Evolutionary conservation across 2,329 filamentous ascomycete genomes (phyloP).

Genomic region (Teratosphaeria nubilosa): DNA sequence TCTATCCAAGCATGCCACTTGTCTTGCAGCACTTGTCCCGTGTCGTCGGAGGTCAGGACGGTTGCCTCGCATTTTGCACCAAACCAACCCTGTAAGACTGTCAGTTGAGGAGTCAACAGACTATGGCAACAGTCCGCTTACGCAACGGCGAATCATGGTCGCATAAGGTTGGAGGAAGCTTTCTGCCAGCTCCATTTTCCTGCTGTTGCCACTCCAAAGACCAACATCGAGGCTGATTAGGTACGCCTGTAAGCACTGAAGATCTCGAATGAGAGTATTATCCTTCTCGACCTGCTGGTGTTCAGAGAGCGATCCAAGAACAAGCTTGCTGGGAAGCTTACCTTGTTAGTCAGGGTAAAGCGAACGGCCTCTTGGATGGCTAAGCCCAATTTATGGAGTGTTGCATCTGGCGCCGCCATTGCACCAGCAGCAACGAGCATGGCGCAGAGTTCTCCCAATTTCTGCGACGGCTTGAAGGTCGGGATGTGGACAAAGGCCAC

Average conservation of each 20-base stretch:
- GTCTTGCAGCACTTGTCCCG: neutral
- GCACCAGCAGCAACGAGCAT: neutral
- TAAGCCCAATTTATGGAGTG: slow-evolving; percentile 42
- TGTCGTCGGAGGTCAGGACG: neutral
- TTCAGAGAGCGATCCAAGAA: neutral
- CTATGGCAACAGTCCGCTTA: neutral
- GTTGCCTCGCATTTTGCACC: neutral
- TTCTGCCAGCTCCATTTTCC: neutral
- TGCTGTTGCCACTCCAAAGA: neutral
- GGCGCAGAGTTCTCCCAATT: neutral
- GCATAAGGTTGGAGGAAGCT: neutral
- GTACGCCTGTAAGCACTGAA: neutral
- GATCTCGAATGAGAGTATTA: neutral
- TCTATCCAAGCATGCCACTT: neutral
- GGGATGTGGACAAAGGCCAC: neutral
- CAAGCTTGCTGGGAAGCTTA: neutral
- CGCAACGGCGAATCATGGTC: neutral
- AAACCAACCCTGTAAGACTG: neutral
- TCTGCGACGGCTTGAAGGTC: neutral
- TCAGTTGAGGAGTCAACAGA: neutral
- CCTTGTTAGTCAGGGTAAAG: neutral
- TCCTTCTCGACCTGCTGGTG: neutral
- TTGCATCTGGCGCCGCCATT: neutral
- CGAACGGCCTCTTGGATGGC: slow-evolving; percentile 38
- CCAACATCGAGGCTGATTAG: neutral